phyloP scores from a whole-genome alignment of 1,139 yeast genomes.

The Saccharomyces hybrid region DNA sequence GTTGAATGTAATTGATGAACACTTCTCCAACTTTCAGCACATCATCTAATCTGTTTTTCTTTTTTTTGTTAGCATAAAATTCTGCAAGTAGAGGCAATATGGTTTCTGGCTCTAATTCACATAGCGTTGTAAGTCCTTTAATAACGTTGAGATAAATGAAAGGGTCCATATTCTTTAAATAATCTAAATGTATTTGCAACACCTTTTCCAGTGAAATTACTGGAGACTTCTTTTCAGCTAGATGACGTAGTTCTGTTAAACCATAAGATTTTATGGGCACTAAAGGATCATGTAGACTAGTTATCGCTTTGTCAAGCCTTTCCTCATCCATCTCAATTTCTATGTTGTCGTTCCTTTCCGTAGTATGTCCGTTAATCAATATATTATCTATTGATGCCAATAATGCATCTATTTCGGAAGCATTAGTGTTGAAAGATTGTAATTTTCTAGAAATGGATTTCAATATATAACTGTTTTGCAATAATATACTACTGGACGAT shows the following conservation, averaged over 20 bases:
- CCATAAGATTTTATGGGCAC: slow-evolving; percentile 89
- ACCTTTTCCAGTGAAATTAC: slow-evolving; percentile 50
- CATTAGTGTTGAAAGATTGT: neutral
- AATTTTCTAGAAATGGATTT: slow-evolving; percentile 14
- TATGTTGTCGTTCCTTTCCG: slow-evolving; percentile 5
- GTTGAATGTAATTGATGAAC: slow-evolving; percentile 50
- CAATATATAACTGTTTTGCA: slow-evolving; percentile 6
- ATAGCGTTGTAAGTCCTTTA: slow-evolving; percentile 60
- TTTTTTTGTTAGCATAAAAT: slow-evolving; percentile 36
- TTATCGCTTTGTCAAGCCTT: slow-evolving; percentile 48
- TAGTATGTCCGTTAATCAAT: neutral
- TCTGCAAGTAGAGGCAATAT: slow-evolving; percentile 39
- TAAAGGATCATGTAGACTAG: slow-evolving; percentile 64
- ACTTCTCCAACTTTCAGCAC: slow-evolving; percentile 77
- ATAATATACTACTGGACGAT: slow-evolving; percentile 25
- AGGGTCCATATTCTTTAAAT: slow-evolving; percentile 74
- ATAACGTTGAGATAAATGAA: slow-evolving; percentile 78
- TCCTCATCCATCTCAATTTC: slow-evolving; percentile 30
- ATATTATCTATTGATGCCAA: slow-evolving; percentile 3
- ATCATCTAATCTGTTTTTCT: slow-evolving; percentile 46
- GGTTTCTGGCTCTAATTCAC: slow-evolving; percentile 38
- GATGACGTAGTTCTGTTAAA: slow-evolving; percentile 51
- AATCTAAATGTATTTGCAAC: slow-evolving; percentile 53
- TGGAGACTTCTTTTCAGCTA: slow-evolving; percentile 45
- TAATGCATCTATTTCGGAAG: slow-evolving; percentile 1